Base-by-base conservation (phyloP, 1,284 basidiomycete species). In the Lentinus polychrous region DNA sequence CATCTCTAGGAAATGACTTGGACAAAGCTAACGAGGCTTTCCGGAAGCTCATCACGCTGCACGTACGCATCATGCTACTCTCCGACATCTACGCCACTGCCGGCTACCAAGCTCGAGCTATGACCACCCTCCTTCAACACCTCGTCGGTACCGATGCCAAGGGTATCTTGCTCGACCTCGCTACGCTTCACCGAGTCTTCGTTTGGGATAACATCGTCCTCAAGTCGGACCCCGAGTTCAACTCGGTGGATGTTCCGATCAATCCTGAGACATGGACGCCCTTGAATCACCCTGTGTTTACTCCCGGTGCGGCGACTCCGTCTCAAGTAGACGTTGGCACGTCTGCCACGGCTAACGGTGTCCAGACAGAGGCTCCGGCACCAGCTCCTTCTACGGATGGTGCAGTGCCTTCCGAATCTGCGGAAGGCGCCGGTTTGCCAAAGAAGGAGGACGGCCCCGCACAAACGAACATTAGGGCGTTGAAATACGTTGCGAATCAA, bases 51-150 rank as follows among this genome's bases (percentile, higher is more conserved):
- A 78, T 92, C 35, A 78, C 81, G 7, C 70, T 96, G 18, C 83
- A 91, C 56, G 83, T 88, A 34, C 81, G 91, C 17, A 75, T 89
- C 32, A 87, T 91, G 15, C 68, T 98, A 17, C 78, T 99, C 45
- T 87, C 88, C 8, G 95, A 97, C 58, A 83, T 94, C 11, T 92
- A 94, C 64, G 78, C 84, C 2, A 91, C 87, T n/a, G 81, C 90
- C 37, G 83, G 86, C 3, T 93, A 87, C 64, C 90, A 93, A 57
- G 79, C 85, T 41, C 82, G 93, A 54, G 77, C 84, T 27, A 83
- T 88, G 0, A 79, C 86, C 2, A 74, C 81, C 5, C 72, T 96
- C 27, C 74, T 98, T 31, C 83, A 90, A 60, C 80, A 81, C 2
- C 67, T 97, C 33, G 84, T 86, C 69, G 76, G 73, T 18, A 70